These are phyloP conservation scores for Fusarium hainanense DNA, from an alignment of 2,329 filamentous ascomycete species.

Conservation along the genomic window DNA sequence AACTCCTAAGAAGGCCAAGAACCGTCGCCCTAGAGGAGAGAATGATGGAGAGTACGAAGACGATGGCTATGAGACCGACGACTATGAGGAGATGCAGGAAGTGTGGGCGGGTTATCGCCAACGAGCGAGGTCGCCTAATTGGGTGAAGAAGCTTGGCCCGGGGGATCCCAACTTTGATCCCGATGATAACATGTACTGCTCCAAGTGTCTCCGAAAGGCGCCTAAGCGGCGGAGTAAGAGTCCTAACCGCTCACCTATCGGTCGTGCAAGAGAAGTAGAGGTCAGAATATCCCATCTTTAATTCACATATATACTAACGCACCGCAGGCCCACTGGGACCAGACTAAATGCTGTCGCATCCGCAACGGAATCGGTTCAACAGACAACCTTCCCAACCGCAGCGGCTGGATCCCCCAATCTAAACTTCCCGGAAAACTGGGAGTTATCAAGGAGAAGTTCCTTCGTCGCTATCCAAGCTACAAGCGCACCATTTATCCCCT, in stretches of 20 bases:
- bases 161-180: slow-evolving; percentile 42
- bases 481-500: slow-evolving; percentile 47
- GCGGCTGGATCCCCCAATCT: slow-evolving; percentile 47
- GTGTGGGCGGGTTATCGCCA: background rate
- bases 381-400: slow-evolving; percentile 47
- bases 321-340: slow-evolving; percentile 36
- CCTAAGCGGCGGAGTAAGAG: slow-evolving; percentile 42
- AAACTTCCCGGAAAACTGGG: slow-evolving; percentile 31
- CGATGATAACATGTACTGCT: slow-evolving; percentile 48
- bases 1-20: background rate
- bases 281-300: slow-evolving; percentile 12
- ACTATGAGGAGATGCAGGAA: slow-evolving; percentile 5
- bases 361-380: slow-evolving; percentile 37
- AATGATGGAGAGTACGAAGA: slow-evolving; percentile 23
- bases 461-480: slow-evolving; percentile 43
- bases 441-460: slow-evolving; percentile 43
- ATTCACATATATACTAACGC: background rate
- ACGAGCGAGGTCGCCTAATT: slow-evolving; percentile 43
- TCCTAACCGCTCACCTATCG: slow-evolving; percentile 24
- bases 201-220: slow-evolving; percentile 48
- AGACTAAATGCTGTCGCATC: slow-evolving; percentile 44
- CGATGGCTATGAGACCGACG: slow-evolving; percentile 2
- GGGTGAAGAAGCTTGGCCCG: slow-evolving; percentile 42
- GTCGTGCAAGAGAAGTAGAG: slow-evolving; percentile 35
- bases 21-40: background rate